phyloP scores from a whole-genome alignment of 257 asterid genomes.

The Solanum megistacrolobum region DNA sequence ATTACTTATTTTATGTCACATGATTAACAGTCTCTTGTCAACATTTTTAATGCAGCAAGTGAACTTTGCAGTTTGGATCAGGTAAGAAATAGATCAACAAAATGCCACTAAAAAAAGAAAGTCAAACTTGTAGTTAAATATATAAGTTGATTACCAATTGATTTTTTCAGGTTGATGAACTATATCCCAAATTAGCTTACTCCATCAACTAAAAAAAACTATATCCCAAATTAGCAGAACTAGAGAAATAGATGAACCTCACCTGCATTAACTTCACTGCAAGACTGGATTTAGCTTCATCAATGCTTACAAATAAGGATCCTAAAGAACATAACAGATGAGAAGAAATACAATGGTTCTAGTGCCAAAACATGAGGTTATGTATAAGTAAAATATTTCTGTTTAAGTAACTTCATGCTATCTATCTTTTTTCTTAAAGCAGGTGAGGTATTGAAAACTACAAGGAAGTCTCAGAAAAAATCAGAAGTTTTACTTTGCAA shows the following conservation, averaged over 20 bases:
- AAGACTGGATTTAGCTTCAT: constrained; percentile 63
- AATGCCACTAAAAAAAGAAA: not conserved
- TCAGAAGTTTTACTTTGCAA: not conserved
- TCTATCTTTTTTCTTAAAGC: not conserved
- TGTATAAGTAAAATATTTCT: not conserved
- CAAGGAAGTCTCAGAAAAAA: not conserved
- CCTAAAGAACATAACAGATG: constrained; percentile 34
- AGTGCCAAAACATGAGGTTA: not conserved
- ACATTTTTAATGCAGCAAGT: not conserved
- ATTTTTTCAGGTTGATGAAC: not conserved
- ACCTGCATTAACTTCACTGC: constrained; percentile 92
- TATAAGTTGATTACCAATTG: not conserved
- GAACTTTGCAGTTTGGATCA: not conserved
- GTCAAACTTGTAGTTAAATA: not conserved
- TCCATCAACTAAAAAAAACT: not conserved
- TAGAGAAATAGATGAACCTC: constrained; percentile 12
- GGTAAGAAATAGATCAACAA: not conserved
- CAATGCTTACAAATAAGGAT: constrained; percentile 67
- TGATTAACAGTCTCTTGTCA: not conserved
- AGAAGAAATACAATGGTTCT: not conserved
- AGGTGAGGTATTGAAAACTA: not conserved
- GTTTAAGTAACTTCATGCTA: not conserved
- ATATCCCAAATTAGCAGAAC: not conserved
- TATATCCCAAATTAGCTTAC: not conserved
- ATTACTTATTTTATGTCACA: not conserved